phyloP scores from a whole-genome alignment of 208 protist genomes.

The Polymyxa betae region DNA sequence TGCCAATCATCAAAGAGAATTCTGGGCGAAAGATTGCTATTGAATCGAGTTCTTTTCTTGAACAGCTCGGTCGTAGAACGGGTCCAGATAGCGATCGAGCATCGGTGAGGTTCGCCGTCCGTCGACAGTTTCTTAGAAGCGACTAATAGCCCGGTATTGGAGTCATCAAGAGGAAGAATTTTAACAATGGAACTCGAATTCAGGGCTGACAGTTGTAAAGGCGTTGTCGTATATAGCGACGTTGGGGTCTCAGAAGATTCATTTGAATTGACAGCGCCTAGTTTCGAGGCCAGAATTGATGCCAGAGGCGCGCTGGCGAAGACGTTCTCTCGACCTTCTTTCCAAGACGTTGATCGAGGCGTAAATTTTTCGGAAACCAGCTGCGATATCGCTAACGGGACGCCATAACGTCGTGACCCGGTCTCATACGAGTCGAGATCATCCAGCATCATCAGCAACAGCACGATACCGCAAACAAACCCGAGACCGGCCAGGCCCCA shows the following conservation, averaged over 20 bases:
- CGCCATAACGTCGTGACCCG: neutral
- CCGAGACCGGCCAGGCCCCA: neutral
- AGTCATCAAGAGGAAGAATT: neutral
- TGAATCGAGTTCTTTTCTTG: neutral
- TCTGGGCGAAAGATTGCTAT: neutral
- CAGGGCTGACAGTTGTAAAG: neutral
- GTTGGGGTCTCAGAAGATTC: neutral
- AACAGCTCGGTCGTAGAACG: neutral
- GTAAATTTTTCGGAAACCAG: neutral
- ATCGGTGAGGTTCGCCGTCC: neutral
- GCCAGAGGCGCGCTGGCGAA: constrained; percentile 23
- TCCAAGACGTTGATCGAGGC: neutral
- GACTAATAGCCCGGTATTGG: neutral
- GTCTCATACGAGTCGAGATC: constrained; percentile 23
- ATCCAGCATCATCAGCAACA: neutral
- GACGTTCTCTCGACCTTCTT: neutral
- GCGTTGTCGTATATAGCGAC: neutral
- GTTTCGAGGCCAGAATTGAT: neutral
- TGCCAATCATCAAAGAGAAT: constrained; percentile 8
- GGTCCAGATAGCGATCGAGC: neutral
- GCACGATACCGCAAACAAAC: neutral
- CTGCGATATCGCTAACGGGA: neutral
- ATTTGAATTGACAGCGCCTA: neutral
- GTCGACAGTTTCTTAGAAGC: neutral
- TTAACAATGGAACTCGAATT: neutral